Evolutionary conservation across 805 yeast species (phyloP), one percentile per base, ranked within the genome.

Genomic region (Clavispora fructus): DNA sequence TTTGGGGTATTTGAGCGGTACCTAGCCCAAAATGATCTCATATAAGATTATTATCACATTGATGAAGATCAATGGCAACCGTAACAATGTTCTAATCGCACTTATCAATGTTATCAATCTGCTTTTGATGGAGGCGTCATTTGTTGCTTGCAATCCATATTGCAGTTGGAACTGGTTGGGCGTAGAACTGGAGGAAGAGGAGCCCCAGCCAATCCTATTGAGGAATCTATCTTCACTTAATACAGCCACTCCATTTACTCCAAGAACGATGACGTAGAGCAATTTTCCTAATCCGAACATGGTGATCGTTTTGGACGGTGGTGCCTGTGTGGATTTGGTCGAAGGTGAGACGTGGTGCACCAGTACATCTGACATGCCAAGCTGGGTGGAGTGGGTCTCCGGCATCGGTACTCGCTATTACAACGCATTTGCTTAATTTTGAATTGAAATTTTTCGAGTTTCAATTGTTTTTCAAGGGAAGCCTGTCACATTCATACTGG

Each of bases 181-280:
- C 4, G 50, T 47, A 37, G 43, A 43, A 12, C 44, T 44, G 4
- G 51, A 41, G 11, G 56, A 47, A 27, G 53, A 50, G 25, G 55
- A 58, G 9, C 64, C 68, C 69, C 67, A 69, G 25, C 69, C 73
- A 31, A 60, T 78, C 66, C 95, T 71, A 56, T 82, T 82, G 48
- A 87, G 69, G 57, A 87, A 87, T 48, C 95, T 69, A 57, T 87
- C 94, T 56, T 87, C 95, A 60, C 85, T 85, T 43, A 87, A 74
- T 31, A 87, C 83, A 0, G 94, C 94, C 27, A 87, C 77, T 0
- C 92, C 80, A 62, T 87, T 87, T 41, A 85, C 77, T 46, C 85
- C 65, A 33, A 87, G 70, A n/a, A 80, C 63, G 23, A 74, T 65
- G 45, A 78, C 80, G 56, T 80, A 81, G 46, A 80, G 70, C 29